phyloP scores from a whole-genome alignment of 352 stramenopile species.

The Blastocystis sp. region DNA sequence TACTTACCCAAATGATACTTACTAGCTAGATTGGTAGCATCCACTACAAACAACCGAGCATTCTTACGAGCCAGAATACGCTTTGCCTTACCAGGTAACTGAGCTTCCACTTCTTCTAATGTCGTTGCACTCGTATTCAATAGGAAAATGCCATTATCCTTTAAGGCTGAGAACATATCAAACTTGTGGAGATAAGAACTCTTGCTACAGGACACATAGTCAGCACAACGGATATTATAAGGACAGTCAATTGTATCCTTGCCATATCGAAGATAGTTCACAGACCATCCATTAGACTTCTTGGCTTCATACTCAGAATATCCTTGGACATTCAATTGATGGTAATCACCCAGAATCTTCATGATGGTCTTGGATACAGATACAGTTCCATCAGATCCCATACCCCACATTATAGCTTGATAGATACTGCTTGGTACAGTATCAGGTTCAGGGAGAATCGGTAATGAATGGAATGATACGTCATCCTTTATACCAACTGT shows the following conservation, averaged over 20 bases:
- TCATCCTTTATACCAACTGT: constrained; percentile 65
- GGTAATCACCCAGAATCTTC: constrained; percentile 69
- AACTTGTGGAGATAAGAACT: constrained; percentile 71
- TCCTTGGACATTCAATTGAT: constrained; percentile 69
- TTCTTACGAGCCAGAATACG: constrained; percentile 67
- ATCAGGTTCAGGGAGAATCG: constrained; percentile 66
- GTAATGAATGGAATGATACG: neutral
- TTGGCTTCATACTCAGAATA: constrained; percentile 72
- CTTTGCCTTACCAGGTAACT: constrained; percentile 69
- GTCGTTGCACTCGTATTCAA: constrained; percentile 69
- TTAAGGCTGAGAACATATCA: constrained; percentile 68
- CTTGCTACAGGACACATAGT: constrained; percentile 70
- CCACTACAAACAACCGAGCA: constrained; percentile 64
- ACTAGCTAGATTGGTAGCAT: constrained; percentile 67
- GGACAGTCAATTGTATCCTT: constrained; percentile 62
- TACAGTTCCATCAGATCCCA: constrained; percentile 72
- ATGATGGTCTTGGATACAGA: constrained; percentile 69
- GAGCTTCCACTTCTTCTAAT: constrained; percentile 67
- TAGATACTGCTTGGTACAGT: constrained; percentile 70
- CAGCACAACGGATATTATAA: constrained; percentile 66
- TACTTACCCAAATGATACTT: constrained; percentile 68
- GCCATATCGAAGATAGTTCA: constrained; percentile 69
- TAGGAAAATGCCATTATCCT: constrained; percentile 68
- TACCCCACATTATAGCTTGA: constrained; percentile 81
- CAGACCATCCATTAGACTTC: constrained; percentile 69